These are phyloP conservation scores for Dendrocalamus latiflorus DNA, from an alignment of 202 grass and related monocot species.

Conservation along the genomic window DNA sequence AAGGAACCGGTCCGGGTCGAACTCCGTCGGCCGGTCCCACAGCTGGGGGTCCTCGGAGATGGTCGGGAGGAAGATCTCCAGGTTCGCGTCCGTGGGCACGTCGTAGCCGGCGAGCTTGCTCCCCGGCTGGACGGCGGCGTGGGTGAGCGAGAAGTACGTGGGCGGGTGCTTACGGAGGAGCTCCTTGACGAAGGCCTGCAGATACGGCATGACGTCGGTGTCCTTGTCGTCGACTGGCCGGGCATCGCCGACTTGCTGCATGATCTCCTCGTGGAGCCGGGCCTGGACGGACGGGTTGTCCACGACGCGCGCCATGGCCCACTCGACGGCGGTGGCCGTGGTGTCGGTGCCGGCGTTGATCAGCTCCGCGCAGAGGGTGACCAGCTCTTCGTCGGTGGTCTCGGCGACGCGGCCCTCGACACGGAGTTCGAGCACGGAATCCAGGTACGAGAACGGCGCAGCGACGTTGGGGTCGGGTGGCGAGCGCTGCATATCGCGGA, in stretches of 20 bases:
- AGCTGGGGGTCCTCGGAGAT: constrained; percentile 80
- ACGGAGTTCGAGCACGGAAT: constrained; percentile 69
- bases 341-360: constrained; percentile 91
- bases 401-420: constrained; percentile 43
- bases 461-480: constrained; percentile 20
- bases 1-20: constrained; percentile 79
- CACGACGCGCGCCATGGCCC: constrained; percentile 80
- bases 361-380: constrained; percentile 78
- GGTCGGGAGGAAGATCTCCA: constrained; percentile 75
- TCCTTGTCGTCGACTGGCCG: constrained; percentile 66
- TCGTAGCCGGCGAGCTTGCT: constrained; percentile 72
- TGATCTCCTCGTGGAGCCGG: constrained; percentile 59
- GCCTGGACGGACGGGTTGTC: constrained; percentile 63
- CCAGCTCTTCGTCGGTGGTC: constrained; percentile 52
- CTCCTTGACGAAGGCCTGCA: constrained; percentile 95
- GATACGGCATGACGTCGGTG: constrained; percentile 68
- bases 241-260: constrained; percentile 33
- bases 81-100: constrained; percentile 69
- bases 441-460: constrained; percentile 83
- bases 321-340: constrained; percentile 82
- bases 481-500: constrained; percentile 14
- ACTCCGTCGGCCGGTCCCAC: constrained; percentile 63
- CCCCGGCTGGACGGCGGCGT: constrained; percentile 47
- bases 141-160: constrained; percentile 84
- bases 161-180: constrained; percentile 95